A percentile compares a stretch with the other conserved stretches of the same genome.
phyloP scores from a whole-genome alignment of 139 green algal genomes.

The Chlamydomonas sp. region DNA sequence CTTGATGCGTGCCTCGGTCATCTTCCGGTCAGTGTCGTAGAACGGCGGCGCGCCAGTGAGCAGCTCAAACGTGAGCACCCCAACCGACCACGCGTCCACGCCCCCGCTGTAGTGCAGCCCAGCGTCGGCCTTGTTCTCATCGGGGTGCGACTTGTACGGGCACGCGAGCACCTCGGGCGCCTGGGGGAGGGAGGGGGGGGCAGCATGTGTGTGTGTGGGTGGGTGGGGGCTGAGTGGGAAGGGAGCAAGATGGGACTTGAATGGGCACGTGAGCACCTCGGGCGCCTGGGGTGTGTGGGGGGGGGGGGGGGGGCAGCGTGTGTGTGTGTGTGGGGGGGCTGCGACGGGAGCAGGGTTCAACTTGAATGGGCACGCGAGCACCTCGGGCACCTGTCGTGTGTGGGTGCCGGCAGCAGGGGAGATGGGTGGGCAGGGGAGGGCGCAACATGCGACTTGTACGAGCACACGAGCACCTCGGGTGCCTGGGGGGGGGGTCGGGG shows the following conservation, averaged over 20 bases:
- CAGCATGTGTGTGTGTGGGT: too few species aligned
- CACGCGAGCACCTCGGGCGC: conserved; percentile 48
- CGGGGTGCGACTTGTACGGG: conserved; percentile 54
- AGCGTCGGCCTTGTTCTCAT: conserved; percentile 62
- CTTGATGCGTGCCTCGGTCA: conserved; percentile 41
- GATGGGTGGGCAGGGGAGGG: too few species aligned
- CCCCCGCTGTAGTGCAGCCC: conserved; percentile 39
- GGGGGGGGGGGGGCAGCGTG: too few species aligned
- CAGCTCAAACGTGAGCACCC: conserved; percentile 79
- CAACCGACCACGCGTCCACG: conserved; percentile 84
- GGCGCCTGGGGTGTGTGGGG: conserved; percentile 25
- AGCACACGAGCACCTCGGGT: conserved; percentile 45
- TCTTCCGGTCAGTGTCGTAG: conserved; percentile 48
- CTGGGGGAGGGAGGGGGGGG: conserved; percentile 2
- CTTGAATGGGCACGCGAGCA: too few species aligned
- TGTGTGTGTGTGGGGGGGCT: conserved; percentile 22
- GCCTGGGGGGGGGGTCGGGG: conserved; percentile 10
- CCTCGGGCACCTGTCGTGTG: too few species aligned
- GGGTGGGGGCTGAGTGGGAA: not conserved
- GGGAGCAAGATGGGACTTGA: too few species aligned
- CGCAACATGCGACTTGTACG: too few species aligned
- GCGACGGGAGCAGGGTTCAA: not conserved
- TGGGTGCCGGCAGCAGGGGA: too few species aligned
- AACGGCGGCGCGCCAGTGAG: conserved; percentile 56
- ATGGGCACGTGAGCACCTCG: conserved; percentile 44